Base-by-base conservation (phyloP, 805 yeast genomes). In the Cyberlindnera mrakii region DNA sequence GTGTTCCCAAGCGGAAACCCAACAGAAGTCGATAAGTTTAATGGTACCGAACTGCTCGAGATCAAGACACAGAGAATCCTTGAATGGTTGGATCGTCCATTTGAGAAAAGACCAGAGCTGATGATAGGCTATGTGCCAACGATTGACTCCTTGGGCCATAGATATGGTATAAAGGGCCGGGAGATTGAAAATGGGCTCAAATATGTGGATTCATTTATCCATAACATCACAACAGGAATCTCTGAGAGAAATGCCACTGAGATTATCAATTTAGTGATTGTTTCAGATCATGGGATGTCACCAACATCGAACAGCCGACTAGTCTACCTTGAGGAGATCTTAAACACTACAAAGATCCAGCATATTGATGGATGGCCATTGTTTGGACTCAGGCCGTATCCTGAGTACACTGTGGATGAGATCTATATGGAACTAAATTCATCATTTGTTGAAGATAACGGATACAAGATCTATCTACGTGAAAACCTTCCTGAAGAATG, bases 281-380 rank as follows among this genome's bases (percentile, higher is more conserved):
- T 90, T 4, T 85, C 96, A 36, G 96, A 90, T 60, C 96, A 89
- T 59, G 96, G 96, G 10, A 89, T 88, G 96, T 82, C 95, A 0
- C 91, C 96, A 6, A 84, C 95, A 1, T 74, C 86, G 1, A 75
- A 80, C 49, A 76, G 80, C 11, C 66, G 96, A 46, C 60, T 86
- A 10, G 64, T 89, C 2, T 78, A 77, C 48, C 62, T 90, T 47
- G 96, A 88, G 59, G 93, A 88, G 49, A 47, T 86, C 15, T 63
- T 87, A 10, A 79, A 78, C 53, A 54, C 60, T 2, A 51, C 55
- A 3, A 67, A 70, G 44, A 71, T 85, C 37, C 81, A 79, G 46
- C 79, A 81, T 53, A 64, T 72, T 27, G 89, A 83, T 54, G 96
- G 93, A 16, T 85, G 91, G 89, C 96, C 96, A n/a, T 65, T 87